Conservation (phyloP, 495 filamentous ascomycete genomes). For the Xylaria bambusicola region DNA sequence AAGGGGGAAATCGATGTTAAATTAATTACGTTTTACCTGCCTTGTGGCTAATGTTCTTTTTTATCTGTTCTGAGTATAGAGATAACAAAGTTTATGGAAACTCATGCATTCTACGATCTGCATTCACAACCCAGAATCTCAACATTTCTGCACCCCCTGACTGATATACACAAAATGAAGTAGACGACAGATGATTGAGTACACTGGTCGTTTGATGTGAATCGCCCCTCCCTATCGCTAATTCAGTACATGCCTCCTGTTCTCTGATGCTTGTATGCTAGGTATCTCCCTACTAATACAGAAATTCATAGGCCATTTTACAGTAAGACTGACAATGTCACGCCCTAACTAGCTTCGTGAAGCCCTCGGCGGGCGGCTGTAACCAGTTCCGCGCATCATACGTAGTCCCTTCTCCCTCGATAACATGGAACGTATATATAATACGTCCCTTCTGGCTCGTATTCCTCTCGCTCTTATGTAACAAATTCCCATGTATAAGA, state of each 20-base stretch:
- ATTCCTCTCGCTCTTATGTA: constrained; percentile 97
- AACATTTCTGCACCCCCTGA: no score
- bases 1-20: constrained; percentile 2
- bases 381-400: constrained; percentile 94
- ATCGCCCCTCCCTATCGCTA: not conserved
- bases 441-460: constrained; percentile 79
- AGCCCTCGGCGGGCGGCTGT: constrained; percentile 77
- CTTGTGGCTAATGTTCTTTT: not conserved
- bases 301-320: no score
- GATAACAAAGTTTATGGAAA: no score
- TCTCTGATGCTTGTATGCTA: no score
- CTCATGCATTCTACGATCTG: no score
- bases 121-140: no score
- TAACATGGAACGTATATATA: constrained; percentile 97
- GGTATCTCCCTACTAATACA: constrained; percentile 4
- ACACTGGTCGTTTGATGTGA: not conserved
- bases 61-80: not conserved
- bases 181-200: not conserved
- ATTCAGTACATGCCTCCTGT: not conserved
- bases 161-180: no score
- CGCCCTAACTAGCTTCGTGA: constrained; percentile 63
- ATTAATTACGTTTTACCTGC: constrained; percentile 4
- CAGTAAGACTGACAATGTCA: no score
- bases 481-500: constrained; percentile 91
- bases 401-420: constrained; percentile 72